Conservation (phyloP, 805 yeast genomes). For the Yamadazyma olivae region DNA sequence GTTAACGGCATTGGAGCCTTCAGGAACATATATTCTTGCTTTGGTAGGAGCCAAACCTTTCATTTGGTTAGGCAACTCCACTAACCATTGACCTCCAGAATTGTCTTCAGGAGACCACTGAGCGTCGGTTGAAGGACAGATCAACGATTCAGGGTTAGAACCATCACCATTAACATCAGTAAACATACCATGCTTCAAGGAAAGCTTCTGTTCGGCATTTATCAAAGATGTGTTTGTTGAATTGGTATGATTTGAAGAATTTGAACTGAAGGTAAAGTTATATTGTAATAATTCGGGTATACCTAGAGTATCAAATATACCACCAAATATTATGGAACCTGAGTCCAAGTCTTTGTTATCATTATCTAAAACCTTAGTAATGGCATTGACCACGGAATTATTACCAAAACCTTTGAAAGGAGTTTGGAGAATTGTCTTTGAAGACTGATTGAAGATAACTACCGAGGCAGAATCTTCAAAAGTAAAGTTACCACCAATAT, state of each 20-base stretch:
- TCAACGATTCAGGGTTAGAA: conserved; percentile 30
- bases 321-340: conserved; percentile 73
- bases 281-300: conserved; percentile 40
- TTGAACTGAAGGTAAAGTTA: conserved; percentile 25
- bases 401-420: conserved; percentile 78
- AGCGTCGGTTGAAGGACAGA: conserved; percentile 54
- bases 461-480: conserved; percentile 55
- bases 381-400: conserved; percentile 58
- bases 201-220: conserved; percentile 59
- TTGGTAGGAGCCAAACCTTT: conserved; percentile 61
- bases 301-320: conserved; percentile 65
- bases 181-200: conserved; percentile 55
- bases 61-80: conserved; percentile 50
- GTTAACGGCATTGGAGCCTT: conserved; percentile 48
- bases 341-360: conserved; percentile 14
- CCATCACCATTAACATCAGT: conserved; percentile 42
- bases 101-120: conserved; percentile 52
- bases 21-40: conserved; percentile 66
- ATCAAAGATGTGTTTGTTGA: conserved; percentile 38
- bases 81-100: conserved; percentile 64
- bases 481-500: conserved; percentile 77
- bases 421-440: conserved; percentile 40
- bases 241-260: conserved; percentile 21
- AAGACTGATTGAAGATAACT: conserved; percentile 56
- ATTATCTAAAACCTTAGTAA: conserved; percentile 41